Percentiles rank a stretch among this genome's conserved stretches.
These are phyloP conservation scores for Circinella umbellata DNA, from an alignment of 371 early-diverging fungal species.

Conservation along the genomic window DNA sequence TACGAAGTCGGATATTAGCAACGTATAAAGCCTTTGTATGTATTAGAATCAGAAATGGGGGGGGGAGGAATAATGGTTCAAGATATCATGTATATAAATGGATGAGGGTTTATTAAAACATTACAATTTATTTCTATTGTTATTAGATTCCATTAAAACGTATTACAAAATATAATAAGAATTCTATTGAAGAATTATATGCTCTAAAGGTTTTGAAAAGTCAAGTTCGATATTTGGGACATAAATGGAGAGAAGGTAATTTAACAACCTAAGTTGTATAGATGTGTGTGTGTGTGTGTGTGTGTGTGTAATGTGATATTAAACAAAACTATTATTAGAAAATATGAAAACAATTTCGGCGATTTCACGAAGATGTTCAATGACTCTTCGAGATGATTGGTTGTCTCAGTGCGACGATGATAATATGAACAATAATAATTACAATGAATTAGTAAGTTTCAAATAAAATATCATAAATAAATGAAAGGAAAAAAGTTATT, in stretches of 20 bases:
- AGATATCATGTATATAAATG: too few species aligned
- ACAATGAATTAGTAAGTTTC: conserved; percentile 63
- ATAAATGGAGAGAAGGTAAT: conserved; percentile 80
- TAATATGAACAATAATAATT: conserved; percentile 47
- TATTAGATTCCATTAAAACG: conserved; percentile 71
- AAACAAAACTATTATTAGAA: not conserved
- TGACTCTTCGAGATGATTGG: conserved; percentile 75
- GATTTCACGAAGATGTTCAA: conserved; percentile 71
- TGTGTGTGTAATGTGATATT: conserved; percentile 9
- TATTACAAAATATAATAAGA: conserved; percentile 64
- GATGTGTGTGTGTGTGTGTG: too few species aligned
- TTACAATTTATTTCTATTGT: too few species aligned
- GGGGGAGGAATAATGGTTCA: too few species aligned
- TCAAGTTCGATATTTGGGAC: conserved; percentile 80
- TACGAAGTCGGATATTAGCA: conserved; percentile 74
- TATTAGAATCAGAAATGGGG: not conserved
- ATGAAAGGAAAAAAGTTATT: too few species aligned
- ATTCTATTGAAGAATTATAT: conserved; percentile 68
- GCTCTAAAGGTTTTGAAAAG: conserved; percentile 80
- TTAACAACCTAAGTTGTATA: too few species aligned
- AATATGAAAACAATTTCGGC: conserved; percentile 84
- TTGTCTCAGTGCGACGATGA: conserved; percentile 45
- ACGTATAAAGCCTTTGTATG: conserved; percentile 80
- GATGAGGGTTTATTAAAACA: too few species aligned
- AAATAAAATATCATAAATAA: too few species aligned